These are phyloP conservation scores for Camellia granthamiana DNA, from an alignment of 148 eudicot genomes.

Conservation along the genomic window DNA sequence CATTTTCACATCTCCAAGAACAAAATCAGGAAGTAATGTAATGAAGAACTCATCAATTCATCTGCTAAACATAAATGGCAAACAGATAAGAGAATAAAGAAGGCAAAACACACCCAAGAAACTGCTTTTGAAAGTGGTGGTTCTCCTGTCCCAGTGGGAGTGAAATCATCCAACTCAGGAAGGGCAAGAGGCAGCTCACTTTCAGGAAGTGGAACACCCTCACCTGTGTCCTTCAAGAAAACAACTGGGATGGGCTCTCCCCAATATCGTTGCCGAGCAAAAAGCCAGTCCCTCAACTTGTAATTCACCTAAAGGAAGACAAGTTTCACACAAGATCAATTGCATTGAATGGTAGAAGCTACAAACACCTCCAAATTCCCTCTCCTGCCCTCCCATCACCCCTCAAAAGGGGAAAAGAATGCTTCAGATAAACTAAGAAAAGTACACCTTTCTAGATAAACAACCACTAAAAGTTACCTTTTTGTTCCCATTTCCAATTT, in stretches of 20 bases:
- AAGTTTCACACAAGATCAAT: neutral
- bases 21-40: too few relatives aligned
- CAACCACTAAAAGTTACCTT: conserved; percentile 44
- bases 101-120: conserved; percentile 66
- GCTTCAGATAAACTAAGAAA: neutral
- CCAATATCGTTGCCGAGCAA: conserved; percentile 98
- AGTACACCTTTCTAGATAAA: neutral
- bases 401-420: neutral
- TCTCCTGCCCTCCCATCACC: neutral
- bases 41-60: neutral
- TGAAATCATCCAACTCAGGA: conserved; percentile 97
- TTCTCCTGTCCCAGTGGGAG: conserved; percentile 98
- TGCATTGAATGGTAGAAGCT: neutral
- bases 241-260: conserved; percentile 98
- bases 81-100: neutral
- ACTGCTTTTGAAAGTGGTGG: conserved; percentile 91
- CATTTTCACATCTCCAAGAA: too few relatives aligned
- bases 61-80: neutral
- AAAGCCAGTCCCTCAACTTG: conserved; percentile 97
- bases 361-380: neutral
- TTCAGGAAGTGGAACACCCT: conserved; percentile 75
- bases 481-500: conserved; percentile 73
- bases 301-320: conserved; percentile 64
- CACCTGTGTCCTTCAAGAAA: conserved; percentile 57
- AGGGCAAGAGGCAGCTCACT: conserved; percentile 83